Base-by-base conservation (phyloP, 73 alveolate genomes). In the Breviolum minutum region DNA sequence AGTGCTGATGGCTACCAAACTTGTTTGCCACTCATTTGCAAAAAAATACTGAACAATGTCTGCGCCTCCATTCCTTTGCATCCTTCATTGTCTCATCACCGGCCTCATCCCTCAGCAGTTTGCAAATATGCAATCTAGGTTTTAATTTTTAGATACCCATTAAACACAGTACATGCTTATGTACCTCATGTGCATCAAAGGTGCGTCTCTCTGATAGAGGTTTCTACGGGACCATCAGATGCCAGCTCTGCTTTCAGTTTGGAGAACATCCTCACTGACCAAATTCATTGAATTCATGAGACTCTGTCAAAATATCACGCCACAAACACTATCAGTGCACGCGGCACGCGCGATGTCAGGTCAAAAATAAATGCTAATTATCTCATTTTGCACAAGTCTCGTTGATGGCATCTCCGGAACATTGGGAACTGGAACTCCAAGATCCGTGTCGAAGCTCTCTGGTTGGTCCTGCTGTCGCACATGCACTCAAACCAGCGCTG, bases 71-170 rank as follows among this genome's bases (percentile, higher is more conserved):
- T 66, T 92, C 97, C 66, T 92, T 63, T 12, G 97, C 97, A 74
- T 92, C 97, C 29, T 92, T 92, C 97, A 92, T 92, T 76, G 97
- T 92, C 80, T 71, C 97, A 61, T 92, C 97, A 14, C 97, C 97
- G 20, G 97, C 97, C 32, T 63, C 97, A 60, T 92, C 97, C 97
- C 97, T 92, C 73, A 13, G 95, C 81, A 16, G 61, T 73, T 32
- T 16, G 95, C 71, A 16, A 63, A 71, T 74, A 9, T 3, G 54
- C 26, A 73, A 83, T 24, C 17, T 48, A 0, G 61, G 4, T 83
- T 27, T 40, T 48, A 0, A n/a, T 0, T 83, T 27, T 40, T 40
- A 40, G 54, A 40, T 40, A 40, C 54, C 5, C 12, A 32, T 32
- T 22, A 73, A 73, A 73, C n/a, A 1, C 83, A 73, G 40, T 32